These are phyloP conservation scores for Pythium phragmitis DNA, from an alignment of 352 stramenopile species.

Conservation along the genomic window DNA sequence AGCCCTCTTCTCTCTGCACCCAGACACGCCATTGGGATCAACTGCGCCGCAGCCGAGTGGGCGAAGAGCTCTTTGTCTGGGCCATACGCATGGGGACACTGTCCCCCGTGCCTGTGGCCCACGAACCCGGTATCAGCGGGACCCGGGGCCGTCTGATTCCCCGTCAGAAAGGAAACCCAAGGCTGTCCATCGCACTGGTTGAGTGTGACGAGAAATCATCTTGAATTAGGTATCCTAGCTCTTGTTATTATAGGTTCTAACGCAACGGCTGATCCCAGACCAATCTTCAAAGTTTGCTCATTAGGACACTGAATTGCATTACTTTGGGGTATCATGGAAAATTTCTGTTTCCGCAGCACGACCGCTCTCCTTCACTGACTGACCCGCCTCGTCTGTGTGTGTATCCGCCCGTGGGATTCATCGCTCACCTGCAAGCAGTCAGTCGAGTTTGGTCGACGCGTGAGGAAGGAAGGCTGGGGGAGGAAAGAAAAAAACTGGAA, in stretches of 20 bases:
- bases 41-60: too few species aligned
- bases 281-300: not conserved
- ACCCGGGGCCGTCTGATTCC: not conserved
- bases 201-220: not conserved
- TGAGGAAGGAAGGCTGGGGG: not conserved
- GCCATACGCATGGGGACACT: too few species aligned
- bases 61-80: too few species aligned
- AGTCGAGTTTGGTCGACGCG: not conserved
- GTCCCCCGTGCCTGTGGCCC: not conserved
- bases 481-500: not conserved
- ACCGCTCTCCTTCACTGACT: conserved; percentile 19
- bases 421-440: conserved; percentile 6
- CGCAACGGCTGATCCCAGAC: too few species aligned
- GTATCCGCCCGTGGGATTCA: conserved; percentile 9
- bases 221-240: not conserved
- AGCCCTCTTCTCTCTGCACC: too few species aligned
- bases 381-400: conserved; percentile 11
- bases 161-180: not conserved
- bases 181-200: conserved; percentile 7
- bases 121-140: too few species aligned
- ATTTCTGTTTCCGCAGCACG: not conserved
- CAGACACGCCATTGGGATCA: too few species aligned
- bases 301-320: conserved; percentile 7
- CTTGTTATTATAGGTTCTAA: not conserved
- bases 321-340: conserved; percentile 17